Conservation (phyloP, 1,284 basidiomycete genomes). For the Phlebopus sp. region DNA sequence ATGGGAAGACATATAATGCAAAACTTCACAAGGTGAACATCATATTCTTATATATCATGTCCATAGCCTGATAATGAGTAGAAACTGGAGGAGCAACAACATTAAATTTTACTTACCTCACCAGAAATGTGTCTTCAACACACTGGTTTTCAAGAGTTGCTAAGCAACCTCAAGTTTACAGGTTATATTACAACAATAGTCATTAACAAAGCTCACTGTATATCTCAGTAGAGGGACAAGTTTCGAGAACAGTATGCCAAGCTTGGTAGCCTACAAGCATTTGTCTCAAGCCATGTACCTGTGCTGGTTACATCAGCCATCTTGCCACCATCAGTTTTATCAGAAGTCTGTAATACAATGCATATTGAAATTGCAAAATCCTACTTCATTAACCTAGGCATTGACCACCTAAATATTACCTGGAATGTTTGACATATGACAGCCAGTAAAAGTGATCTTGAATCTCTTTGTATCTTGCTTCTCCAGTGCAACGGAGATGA, state of each 20-base stretch:
- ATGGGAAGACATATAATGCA: constrained; percentile 29
- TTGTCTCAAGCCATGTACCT: constrained; percentile 3
- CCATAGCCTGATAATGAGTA: background rate
- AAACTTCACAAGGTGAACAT: constrained; percentile 20
- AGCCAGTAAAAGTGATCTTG: background rate
- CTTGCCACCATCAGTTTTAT: background rate
- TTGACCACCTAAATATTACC: background rate
- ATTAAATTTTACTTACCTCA: constrained; percentile 30
- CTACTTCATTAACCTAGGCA: background rate
- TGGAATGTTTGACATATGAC: background rate
- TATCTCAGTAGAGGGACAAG: constrained; percentile 26
- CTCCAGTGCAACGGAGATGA: background rate
- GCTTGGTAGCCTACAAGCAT: constrained; percentile 3
- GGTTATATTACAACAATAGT: constrained; percentile 24
- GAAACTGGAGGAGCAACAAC: constrained; percentile 8
- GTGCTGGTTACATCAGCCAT: constrained; percentile 3
- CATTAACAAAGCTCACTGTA: constrained; percentile 36
- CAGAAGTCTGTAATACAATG: background rate
- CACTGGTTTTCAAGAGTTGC: constrained; percentile 21
- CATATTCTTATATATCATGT: background rate
- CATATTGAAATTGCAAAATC: background rate
- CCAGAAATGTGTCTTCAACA: constrained; percentile 38
- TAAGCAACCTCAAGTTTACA: constrained; percentile 18
- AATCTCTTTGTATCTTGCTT: background rate
- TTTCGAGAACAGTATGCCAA: constrained; percentile 4